Base-by-base conservation (phyloP, 768 basidiomycete species). In the Lactarius trivialis region DNA sequence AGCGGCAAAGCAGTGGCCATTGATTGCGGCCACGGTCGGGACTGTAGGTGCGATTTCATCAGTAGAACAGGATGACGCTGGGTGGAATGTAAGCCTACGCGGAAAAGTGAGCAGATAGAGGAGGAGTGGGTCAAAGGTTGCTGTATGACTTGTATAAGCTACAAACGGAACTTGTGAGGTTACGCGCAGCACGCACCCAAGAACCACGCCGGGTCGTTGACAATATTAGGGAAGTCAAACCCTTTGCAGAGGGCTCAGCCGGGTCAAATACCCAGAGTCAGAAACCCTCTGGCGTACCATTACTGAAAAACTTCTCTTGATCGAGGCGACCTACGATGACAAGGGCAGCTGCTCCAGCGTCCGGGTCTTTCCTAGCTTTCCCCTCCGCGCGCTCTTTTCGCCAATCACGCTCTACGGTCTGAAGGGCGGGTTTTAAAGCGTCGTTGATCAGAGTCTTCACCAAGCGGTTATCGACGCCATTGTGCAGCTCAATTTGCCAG, bases 271-370 rank as follows among this genome's bases (percentile, higher is more conserved):
- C 33, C 2, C 49, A 45, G 15, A 21, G 28, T 14, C 33, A 56
- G 54, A n/a, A 26, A 52, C 2, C 21, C 21, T 51, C 21, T 6
- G 30, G 63, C 76, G 32, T 60, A 82, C 90, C 91, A 67, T 91
- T 93, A 74, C 88, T 90, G 73, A 93, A 93, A 78, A 91, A 93
- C 73, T 92, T 93, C 72, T 92, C 84, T 71, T 93, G 91, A 63
- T 80, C 78, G 64, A 77, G 79, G 63, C 82, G 83, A 4, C 91
- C 91, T 7, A 89, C 85, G 57, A 93, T 85, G 63, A 93, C 85
- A 33, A 93, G 73, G 4, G 88, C 85, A 39, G 89, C 91, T 55
- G 78, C 78, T 33, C 83, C 86, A 7, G 76, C 78, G n/a, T 74
- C 73, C 66, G 78, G 77, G 67, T 82, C 77, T 61, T 79, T 50